Base-by-base conservation (phyloP, 345 rosid genomes). In the Microthlaspi erraticum region DNA sequence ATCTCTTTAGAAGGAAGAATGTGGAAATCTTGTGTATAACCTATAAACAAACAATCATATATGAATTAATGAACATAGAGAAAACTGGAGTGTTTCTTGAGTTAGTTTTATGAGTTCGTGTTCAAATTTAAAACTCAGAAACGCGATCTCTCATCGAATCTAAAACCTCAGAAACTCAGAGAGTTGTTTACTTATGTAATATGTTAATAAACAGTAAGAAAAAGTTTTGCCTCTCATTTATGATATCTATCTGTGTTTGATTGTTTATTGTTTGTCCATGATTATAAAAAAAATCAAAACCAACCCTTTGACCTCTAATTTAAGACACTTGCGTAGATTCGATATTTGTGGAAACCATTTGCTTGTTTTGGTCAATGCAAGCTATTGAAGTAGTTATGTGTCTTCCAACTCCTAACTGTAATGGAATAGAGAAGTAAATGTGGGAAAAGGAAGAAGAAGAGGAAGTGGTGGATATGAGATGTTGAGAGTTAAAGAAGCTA, bases 11-110 rank as follows among this genome's bases (percentile, higher is more conserved):
- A 93, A 64, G 98, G 98, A 79, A 85, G 94, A 67, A 93, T 93
- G 78, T 93, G 98, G 98, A 88, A 93, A 80, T 94, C 97, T 52
- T 91, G 89, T 94, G 97, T 88, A 86, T 94, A 86, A 82, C 75
- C 11, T 60, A 60, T 2, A 42, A 14, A 48, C 13, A 8, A 10
- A 62, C n/a, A n/a, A n/a, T n/a, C 29, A 65, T 41, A 65, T 64
- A 58, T 50, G 68, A 26, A 26, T 26, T 3, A 20, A 20, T n/a
- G 23, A 74, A 74, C 68, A 74, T 68, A 74, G 55, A 74, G 68
- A 42, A 39, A 38, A 43, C 11, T 10, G 0, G 7, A 44, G 3
- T 29, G 60, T 49, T 59, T 59, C 31, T 60, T 60, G 74, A 70
- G 74, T n/a, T n/a, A n/a, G n/a, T n/a, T n/a, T n/a, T n/a, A n/a